Percentiles rank a stretch among this genome's conserved stretches.
Evolutionary conservation across 257 asterid genomes (phyloP).

Genomic region (Thymus quinquecostatus): DNA sequence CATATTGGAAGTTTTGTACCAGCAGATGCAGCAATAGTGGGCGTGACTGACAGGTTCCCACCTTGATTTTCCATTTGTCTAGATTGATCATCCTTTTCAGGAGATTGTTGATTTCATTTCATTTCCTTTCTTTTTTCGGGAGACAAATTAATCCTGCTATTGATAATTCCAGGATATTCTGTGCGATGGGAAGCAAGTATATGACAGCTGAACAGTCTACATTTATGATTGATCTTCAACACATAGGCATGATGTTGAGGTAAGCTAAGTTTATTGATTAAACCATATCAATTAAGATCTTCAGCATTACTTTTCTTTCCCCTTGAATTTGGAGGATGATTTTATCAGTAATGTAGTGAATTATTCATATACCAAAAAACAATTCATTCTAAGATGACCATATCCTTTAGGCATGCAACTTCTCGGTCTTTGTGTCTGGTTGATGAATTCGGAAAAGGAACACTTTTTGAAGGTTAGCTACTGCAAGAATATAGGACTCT

Average conservation of each 20-base stretch:
- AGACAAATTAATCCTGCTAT: constrained; percentile 21
- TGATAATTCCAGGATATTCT: constrained; percentile 71
- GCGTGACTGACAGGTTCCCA: constrained; percentile 85
- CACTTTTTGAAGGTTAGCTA: constrained; percentile 89
- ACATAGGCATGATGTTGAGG: constrained; percentile 97
- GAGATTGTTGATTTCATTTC: constrained; percentile 5
- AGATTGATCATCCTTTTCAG: constrained; percentile 20
- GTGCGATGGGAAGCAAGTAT: constrained; percentile 91
- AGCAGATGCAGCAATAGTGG: constrained; percentile 96
- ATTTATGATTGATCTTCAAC: constrained; percentile 98
- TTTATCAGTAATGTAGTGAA: constrained; percentile 24
- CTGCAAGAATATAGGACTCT: constrained; percentile 20
- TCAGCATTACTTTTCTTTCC: constrained; percentile 21
- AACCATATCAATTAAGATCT: constrained; percentile 21
- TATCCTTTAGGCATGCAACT: constrained; percentile 77
- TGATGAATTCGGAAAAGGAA: constrained; percentile 99
- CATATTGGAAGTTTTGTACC: constrained; percentile 98
- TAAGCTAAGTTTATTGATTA: constrained; percentile 36
- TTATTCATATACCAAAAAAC: constrained; percentile 10
- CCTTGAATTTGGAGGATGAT: background rate
- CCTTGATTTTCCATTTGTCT: background rate
- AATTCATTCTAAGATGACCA: constrained; percentile 1
- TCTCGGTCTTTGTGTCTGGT: constrained; percentile 80
- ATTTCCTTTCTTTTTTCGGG: background rate
- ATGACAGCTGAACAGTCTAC: constrained; percentile 99